Evolutionary conservation across 805 yeast genomes (phyloP), one percentile per base, ranked within the genome.

Genomic region (Candida ulmi): DNA sequence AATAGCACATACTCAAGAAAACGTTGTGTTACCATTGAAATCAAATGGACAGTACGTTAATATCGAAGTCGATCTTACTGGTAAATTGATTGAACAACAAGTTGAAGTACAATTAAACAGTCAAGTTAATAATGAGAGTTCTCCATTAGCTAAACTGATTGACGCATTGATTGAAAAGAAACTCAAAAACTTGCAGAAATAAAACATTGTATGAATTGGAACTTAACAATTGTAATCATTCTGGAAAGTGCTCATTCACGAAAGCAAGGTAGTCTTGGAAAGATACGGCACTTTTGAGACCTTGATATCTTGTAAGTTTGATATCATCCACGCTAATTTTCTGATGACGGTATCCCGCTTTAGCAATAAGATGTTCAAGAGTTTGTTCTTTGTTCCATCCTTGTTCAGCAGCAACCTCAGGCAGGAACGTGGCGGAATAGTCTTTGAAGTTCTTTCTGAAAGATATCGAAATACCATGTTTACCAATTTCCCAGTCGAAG

Each of bases 21-120:
- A 78, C 57, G 96, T 93, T 17, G 68, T 83, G 2, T 63, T 88
- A 62, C 82, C 96, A 8, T 50, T 55, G 41, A 90, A 87, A 56
- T 46, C 59, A 9, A 52, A 75, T 4, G 90, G 87, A 1, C 83
- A 72, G 30, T 49, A 55, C 15, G 95, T 93, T 21, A 93, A 93
- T 54, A 79, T 93, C 36, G 99, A 93, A 63, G 99, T 93, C 25
- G 99, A 93, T 61, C 68, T 91, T 37, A 84, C 91, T 30, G 99
- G 98, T 16, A 93, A 93, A 64, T 71, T 88, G 43, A 78, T 91
- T 41, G 96, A 87, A 56, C 80, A 87, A 60, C 98, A 91, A 63
- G 83, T 93, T 39, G 73, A 71, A 42, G 41, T 71, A 28, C 70
- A 74, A 46, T 63, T 84, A 44, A 69, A 72, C 43, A 68, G 71